These are phyloP conservation scores for Termitomyces sp. DNA, from an alignment of 768 basidiomycete genomes.

Conservation along the genomic window DNA sequence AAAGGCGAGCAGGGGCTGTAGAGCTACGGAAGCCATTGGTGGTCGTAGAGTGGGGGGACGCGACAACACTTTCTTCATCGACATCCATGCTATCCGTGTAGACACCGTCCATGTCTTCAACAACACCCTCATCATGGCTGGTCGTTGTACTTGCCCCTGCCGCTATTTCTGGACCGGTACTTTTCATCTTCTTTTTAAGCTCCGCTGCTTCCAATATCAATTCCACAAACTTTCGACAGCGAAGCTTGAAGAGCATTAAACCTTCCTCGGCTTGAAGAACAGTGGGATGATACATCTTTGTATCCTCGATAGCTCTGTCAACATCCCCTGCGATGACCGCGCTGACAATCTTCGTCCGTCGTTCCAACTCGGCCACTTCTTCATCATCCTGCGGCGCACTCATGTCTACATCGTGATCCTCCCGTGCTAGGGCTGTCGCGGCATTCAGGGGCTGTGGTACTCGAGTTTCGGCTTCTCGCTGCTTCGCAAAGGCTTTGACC, in stretches of 20 bases:
- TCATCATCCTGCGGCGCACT: slow-evolving; percentile 20
- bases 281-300: slow-evolving; percentile 49
- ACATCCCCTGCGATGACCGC: slow-evolving; percentile 67
- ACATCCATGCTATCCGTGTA: slow-evolving; percentile 48
- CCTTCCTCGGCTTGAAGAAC: slow-evolving; percentile 66
- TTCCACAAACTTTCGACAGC: slow-evolving; percentile 84
- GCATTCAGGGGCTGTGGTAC: slow-evolving; percentile 10
- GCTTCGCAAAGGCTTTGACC: slow-evolving; percentile 59
- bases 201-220: slow-evolving; percentile 68
- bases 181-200: slow-evolving; percentile 54
- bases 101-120: slow-evolving; percentile 33
- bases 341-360: slow-evolving; percentile 66
- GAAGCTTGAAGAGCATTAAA: slow-evolving; percentile 73
- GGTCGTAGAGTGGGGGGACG: slow-evolving; percentile 14
- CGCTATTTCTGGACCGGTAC: slow-evolving; percentile 2
- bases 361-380: slow-evolving; percentile 36
- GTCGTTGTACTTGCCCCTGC: neutral
- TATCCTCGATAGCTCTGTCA: slow-evolving; percentile 57
- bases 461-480: slow-evolving; percentile 16
- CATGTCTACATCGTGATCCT: slow-evolving; percentile 42
- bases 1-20: slow-evolving; percentile 9
- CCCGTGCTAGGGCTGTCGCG: neutral
- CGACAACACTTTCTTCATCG: slow-evolving; percentile 30
- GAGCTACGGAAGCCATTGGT: slow-evolving; percentile 22
- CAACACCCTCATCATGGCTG: slow-evolving; percentile 26